Conservation (phyloP, 441 rosid genomes). For the Omphalea diandra region DNA sequence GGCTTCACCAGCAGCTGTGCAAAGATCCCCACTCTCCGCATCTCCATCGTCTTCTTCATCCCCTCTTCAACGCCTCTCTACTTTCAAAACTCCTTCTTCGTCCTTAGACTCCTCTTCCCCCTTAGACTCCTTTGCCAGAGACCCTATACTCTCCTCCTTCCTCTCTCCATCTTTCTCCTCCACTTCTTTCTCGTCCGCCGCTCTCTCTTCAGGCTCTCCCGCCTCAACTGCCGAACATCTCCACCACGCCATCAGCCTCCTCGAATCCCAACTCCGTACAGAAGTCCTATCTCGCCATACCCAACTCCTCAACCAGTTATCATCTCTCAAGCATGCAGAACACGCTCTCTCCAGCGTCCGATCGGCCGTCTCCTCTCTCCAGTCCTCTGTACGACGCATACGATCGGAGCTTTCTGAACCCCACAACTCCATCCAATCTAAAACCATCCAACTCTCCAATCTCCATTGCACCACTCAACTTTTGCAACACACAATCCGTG, state of each 20-base stretch:
- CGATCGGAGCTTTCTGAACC: conserved; percentile 94
- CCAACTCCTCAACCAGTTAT: conserved; percentile 79
- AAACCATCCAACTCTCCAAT: conserved; percentile 65
- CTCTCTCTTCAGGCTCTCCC: conserved; percentile 94
- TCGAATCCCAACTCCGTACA: conserved; percentile 84
- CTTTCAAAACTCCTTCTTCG: conserved; percentile 48
- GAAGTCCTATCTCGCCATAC: conserved; percentile 88
- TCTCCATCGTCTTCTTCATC: conserved; percentile 34
- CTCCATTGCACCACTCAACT: conserved; percentile 69
- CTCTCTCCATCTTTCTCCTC: conserved; percentile 90
- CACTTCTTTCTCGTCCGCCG: conserved; percentile 85
- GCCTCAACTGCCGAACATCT: conserved; percentile 98
- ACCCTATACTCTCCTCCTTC: conserved; percentile 72
- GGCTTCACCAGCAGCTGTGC: conserved; percentile 43
- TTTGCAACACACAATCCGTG: conserved; percentile 76
- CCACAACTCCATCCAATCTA: conserved; percentile 51
- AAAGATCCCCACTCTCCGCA: conserved; percentile 43
- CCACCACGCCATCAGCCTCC: conserved; percentile 87
- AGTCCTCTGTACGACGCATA: conserved; percentile 68
- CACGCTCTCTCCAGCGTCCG: conserved; percentile 78
- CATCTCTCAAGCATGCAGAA: conserved; percentile 89
- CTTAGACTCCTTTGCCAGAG: conserved; percentile 63
- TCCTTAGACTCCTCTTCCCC: conserved; percentile 37
- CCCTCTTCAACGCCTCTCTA: conserved; percentile 75
- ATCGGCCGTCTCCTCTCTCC: conserved; percentile 82